Evolutionary conservation across 257 asterid genomes (phyloP).

Genomic region (Ehretia macrophylla): DNA sequence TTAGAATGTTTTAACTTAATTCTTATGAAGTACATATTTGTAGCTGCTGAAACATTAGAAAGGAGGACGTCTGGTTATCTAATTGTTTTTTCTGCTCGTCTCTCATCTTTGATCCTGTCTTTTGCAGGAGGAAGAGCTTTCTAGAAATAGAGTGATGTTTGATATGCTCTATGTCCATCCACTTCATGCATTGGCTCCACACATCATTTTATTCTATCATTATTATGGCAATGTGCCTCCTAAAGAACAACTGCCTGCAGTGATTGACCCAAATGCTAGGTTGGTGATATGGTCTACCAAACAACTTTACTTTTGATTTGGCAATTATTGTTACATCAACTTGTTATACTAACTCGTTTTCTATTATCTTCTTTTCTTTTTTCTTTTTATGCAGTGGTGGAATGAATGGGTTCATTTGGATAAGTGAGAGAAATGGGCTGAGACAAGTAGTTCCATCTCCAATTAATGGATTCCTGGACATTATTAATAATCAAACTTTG

Average conservation of each 20-base stretch:
- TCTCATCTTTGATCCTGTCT: constrained; percentile 9
- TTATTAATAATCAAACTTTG: constrained; percentile 55
- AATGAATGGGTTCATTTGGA: constrained; percentile 89
- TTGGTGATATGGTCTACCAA: constrained; percentile 32
- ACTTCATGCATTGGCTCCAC: constrained; percentile 60
- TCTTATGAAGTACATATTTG: not conserved
- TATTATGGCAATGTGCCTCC: constrained; percentile 31
- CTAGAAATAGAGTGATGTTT: constrained; percentile 69
- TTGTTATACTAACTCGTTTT: constrained; percentile 10
- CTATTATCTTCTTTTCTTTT: constrained; percentile 13
- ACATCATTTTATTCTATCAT: constrained; percentile 51
- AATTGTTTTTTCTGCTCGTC: not conserved
- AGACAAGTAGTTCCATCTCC: constrained; percentile 53
- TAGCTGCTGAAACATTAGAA: not conserved
- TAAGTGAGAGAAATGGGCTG: constrained; percentile 62
- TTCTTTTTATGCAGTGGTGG: constrained; percentile 59
- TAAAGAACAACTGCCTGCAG: constrained; percentile 37
- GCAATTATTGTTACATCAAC: not conserved
- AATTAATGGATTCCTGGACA: constrained; percentile 49
- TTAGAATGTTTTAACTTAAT: no score
- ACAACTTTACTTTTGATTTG: not conserved
- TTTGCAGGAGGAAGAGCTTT: constrained; percentile 73
- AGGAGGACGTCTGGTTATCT: not conserved
- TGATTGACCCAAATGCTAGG: constrained; percentile 61
- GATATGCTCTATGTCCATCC: constrained; percentile 83